Base-by-base conservation (phyloP, 805 yeast genomes). In the Candida lessepsii region DNA sequence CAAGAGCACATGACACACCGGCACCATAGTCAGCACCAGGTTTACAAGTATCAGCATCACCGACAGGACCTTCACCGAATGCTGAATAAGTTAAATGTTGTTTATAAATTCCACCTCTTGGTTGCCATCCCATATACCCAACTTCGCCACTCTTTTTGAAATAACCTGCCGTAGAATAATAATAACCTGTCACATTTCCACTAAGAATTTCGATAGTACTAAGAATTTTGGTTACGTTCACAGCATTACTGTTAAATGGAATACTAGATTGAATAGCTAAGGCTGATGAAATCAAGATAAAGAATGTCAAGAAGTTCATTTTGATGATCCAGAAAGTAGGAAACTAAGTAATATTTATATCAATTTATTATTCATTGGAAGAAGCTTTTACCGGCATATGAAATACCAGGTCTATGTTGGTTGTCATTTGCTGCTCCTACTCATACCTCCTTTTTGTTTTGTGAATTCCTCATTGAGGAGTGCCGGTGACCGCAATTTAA, bases 1-100 rank as follows among this genome's bases (percentile, higher is more conserved):
- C 42, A 1, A 26, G 20, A 13, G 39, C 28, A 25, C 48, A 47
- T 2, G 47, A 45, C 5, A 38, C 39, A 2, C 49, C 49, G 16
- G 31, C 5, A 2, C 49, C 49, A 13, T 39, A 39, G 31, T 44
- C 51, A 3, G 51, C 49, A 13, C 49, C 49, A 28, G 9, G 20
- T 7, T 10, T 2, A 28, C 51, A 47, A 16, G 19, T 14, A 9
- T 29, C 34, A n/a, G 36, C 15, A 17, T 32, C 32, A 24, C 36
- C 20, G 6, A 11, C 5, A 20, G 49, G 35, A 9, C 40, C 41
- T 4, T 35, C 29, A 16, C 49, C 46, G 42, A 45, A 44, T 5
- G 30, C 49, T 35, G 48, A 43, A 30, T 21, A 47, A 9, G 45
- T 31, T 33, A 45, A 37, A 24, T 47, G 48, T 16, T 47, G 48